Conservation (phyloP, 2,329 filamentous ascomycete species). For the Fusarium bactridioides region DNA sequence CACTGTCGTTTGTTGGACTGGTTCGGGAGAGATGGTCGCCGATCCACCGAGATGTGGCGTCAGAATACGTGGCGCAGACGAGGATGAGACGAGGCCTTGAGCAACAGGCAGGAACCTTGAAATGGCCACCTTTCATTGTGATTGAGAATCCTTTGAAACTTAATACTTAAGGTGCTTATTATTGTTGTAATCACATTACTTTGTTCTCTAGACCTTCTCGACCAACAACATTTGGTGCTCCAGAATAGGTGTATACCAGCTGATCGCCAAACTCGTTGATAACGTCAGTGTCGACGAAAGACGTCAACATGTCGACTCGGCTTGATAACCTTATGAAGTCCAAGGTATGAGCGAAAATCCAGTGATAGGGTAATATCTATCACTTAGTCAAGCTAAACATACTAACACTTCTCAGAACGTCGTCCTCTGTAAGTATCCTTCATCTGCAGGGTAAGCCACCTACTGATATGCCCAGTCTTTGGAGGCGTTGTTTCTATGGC, state of each 20-base stretch:
- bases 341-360: conserved; percentile 19
- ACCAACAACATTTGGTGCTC: neutral
- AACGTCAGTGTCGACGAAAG: neutral
- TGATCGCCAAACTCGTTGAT: neutral
- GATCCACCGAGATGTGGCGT: conserved; percentile 36
- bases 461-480: conserved; percentile 24
- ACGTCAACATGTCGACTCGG: conserved; percentile 29
- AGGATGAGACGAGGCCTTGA: neutral
- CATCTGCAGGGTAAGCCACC: conserved; percentile 32
- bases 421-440: conserved; percentile 65
- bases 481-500: conserved; percentile 25
- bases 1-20: conserved; percentile 11
- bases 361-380: fast-evolving
- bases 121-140: conserved; percentile 38
- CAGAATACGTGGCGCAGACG: conserved; percentile 25
- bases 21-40: conserved; percentile 31
- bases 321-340: conserved; percentile 39
- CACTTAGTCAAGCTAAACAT: fast-evolving
- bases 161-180: neutral
- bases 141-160: neutral
- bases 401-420: conserved; percentile 61
- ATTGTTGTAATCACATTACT: fast-evolving
- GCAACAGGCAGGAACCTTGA: neutral
- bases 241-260: neutral
- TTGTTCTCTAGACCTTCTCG: neutral